Base-by-base conservation (phyloP, 108 stramenopile species). In the Cyclotella cryptica region DNA sequence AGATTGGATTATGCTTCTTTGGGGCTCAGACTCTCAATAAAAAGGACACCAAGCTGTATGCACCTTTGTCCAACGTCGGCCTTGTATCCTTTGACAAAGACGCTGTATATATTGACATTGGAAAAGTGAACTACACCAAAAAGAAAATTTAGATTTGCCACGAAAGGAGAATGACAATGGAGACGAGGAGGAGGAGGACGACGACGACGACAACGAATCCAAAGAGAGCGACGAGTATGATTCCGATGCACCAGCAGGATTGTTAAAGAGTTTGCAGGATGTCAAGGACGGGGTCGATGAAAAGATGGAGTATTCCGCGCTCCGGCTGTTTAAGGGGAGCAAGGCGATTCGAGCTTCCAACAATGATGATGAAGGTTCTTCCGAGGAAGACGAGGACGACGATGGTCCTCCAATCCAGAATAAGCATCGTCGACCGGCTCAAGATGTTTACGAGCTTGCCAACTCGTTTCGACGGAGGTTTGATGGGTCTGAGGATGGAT, bases 31-130 rank as follows among this genome's bases (percentile, higher is more conserved):
- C 90, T 10, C 88, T 97, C 39, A 96, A 85, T 51, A 92, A 90
- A 69, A 96, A 96, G 78, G 97, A 98, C 64, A 85, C 88, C 39
- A 84, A 96, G 40, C 82, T 99, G 26, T 99, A 97, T 87, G 99
- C 99, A 10, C 99, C 99, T 2, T 74, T 96, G 47, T 88, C 96
- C 19, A 95, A 98, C 77, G 96, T 98, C 10, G 99, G 99, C 39
- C 81, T 84, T 22, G 97, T 99, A 15, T 74, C 86, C 10, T 94
- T 95, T 30, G 99, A 99, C 80, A 96, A 93, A 60, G 99, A 98
- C 76, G 97, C 97, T 21, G 92, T 98, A 42, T 99, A 98, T 88
- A 98, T 99, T 75, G 97, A 99, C 75, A 89, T 99, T 63, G 92
- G 94, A 44, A 73, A 87, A 63, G 91, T 78, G 10, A 91, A 96